Conservation (phyloP, 164 flowering plant species). For the Tetracentron sinense region DNA sequence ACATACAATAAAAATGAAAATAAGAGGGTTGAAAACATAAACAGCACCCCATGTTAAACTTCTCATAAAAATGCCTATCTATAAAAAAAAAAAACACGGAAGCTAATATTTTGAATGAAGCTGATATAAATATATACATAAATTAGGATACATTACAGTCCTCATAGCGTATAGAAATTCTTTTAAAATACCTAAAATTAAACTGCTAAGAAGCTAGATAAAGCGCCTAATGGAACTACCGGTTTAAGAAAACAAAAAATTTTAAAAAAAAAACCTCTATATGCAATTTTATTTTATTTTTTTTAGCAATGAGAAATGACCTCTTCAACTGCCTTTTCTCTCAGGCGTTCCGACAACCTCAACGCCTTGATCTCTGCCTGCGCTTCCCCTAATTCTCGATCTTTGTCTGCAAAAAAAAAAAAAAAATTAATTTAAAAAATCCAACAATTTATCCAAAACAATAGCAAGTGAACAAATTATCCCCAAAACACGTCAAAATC, state of each 20-base stretch:
- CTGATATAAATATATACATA: too few relatives aligned
- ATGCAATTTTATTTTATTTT: too few relatives aligned
- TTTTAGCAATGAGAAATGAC: too few relatives aligned
- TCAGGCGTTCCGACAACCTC: slow-evolving; percentile 59
- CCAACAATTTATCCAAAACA: slow-evolving; percentile 6
- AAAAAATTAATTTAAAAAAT: slow-evolving; percentile 3
- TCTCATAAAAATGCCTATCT: too few relatives aligned
- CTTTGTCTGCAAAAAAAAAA: slow-evolving; percentile 79
- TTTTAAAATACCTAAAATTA: background rate
- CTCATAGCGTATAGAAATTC: background rate
- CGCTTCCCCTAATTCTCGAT: slow-evolving; percentile 75
- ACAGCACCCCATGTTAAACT: too few relatives aligned
- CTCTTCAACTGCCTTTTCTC: slow-evolving; percentile 93
- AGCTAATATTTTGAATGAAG: too few relatives aligned
- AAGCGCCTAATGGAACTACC: background rate
- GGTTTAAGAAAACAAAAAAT: background rate
- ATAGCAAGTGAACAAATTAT: slow-evolving; percentile 1
- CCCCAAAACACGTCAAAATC: slow-evolving; percentile 8
- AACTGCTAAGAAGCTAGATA: background rate
- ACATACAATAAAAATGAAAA: too few relatives aligned
- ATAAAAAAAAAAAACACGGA: too few relatives aligned
- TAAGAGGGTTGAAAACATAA: too few relatives aligned
- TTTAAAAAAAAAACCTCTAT: too few relatives aligned
- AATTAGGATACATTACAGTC: too few relatives aligned
- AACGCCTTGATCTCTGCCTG: slow-evolving; percentile 86